Percentiles rank a stretch among this genome's conserved stretches.
Conservation (phyloP, 805 yeast species). For the Suhomyces xylopsoci region DNA sequence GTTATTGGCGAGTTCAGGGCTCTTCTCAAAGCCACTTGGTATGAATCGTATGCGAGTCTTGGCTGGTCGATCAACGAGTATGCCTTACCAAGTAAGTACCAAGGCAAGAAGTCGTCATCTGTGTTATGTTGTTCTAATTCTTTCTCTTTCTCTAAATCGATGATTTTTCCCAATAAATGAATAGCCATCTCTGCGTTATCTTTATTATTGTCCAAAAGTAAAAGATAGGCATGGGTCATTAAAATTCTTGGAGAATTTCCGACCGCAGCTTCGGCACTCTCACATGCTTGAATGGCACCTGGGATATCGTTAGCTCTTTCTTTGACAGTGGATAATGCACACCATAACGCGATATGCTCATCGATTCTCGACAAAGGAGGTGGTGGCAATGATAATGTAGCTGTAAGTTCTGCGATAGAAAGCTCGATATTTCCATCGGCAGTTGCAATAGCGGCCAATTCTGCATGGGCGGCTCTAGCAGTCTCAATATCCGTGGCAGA, state of each 20-base stretch:
- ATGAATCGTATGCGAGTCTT: slow-evolving; percentile 51
- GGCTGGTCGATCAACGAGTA: slow-evolving; percentile 46
- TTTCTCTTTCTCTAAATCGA: slow-evolving; percentile 21
- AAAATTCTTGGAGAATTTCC: slow-evolving; percentile 45
- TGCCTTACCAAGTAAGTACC: slow-evolving; percentile 55
- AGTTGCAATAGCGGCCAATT: slow-evolving; percentile 53
- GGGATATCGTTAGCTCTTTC: slow-evolving; percentile 49
- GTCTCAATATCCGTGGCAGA: slow-evolving; percentile 39
- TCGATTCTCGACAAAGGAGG: slow-evolving; percentile 44
- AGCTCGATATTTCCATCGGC: slow-evolving; percentile 48
- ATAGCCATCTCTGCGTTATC: slow-evolving; percentile 35
- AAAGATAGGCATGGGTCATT: slow-evolving; percentile 48
- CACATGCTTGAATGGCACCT: slow-evolving; percentile 50
- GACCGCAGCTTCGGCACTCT: slow-evolving; percentile 43
- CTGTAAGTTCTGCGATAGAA: slow-evolving; percentile 49
- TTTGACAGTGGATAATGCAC: slow-evolving; percentile 49
- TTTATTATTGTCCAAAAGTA: slow-evolving; percentile 30
- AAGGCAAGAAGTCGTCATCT: slow-evolving; percentile 53
- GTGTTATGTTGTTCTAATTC: slow-evolving; percentile 12
- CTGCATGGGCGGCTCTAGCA: slow-evolving; percentile 52
- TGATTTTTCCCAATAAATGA: slow-evolving; percentile 29
- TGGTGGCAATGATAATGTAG: slow-evolving; percentile 50
- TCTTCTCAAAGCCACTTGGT: slow-evolving; percentile 52
- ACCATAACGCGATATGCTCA: slow-evolving; percentile 51
- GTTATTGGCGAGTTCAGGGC: slow-evolving; percentile 55